Percentiles rank a stretch among this genome's conserved stretches.
These are phyloP conservation scores for Rhipidocladum racemiflorum DNA, from an alignment of 176 grass and related monocot species.

Conservation along the genomic window DNA sequence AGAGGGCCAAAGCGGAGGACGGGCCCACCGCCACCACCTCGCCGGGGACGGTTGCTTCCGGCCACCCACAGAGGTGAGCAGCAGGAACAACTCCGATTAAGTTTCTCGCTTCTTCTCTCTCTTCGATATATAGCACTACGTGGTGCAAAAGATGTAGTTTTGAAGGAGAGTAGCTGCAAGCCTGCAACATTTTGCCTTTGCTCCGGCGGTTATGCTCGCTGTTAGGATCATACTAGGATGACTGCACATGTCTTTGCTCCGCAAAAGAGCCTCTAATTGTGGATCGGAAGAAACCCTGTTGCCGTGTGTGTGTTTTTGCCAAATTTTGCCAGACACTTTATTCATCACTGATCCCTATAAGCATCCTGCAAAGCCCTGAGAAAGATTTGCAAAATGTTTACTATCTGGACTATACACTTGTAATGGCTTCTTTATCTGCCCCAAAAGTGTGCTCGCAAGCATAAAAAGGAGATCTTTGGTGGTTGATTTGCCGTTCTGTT, in stretches of 20 bases:
- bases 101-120: neutral
- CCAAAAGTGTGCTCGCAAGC: neutral
- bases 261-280: neutral
- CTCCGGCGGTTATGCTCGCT: constrained; percentile 12
- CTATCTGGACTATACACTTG: neutral
- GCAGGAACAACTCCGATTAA: neutral
- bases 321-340: neutral
- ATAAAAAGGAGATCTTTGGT: neutral
- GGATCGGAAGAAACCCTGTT: neutral
- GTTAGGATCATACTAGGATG: constrained; percentile 10
- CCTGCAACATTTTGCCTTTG: neutral
- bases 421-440: neutral
- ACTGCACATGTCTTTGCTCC: neutral
- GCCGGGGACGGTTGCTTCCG: constrained; percentile 36
- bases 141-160: neutral
- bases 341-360: neutral
- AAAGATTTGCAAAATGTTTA: neutral
- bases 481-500: constrained; percentile 21
- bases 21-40: constrained; percentile 40
- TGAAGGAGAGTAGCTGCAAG: neutral
- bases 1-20: constrained; percentile 24
- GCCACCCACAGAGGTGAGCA: constrained; percentile 57
- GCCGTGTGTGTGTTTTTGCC: neutral
- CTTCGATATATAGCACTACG: neutral
- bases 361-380: neutral